phyloP scores from a whole-genome alignment of 1,284 basidiomycete species.

The Uromyces viciae-fabae region DNA sequence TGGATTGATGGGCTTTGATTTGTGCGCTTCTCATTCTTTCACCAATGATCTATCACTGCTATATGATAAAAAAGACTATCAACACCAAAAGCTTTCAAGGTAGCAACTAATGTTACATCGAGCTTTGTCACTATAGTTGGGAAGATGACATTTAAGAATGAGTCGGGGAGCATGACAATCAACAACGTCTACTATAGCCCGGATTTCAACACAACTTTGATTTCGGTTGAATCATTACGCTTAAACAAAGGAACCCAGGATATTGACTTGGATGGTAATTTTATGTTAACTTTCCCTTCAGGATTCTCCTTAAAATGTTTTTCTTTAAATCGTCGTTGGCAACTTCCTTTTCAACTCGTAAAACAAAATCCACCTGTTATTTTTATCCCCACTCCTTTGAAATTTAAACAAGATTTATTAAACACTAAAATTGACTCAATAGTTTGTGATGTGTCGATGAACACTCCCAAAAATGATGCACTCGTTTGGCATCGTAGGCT shows the following conservation, averaged over 20 bases:
- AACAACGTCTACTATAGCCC: conserved; percentile 19
- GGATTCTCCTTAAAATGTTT: not conserved
- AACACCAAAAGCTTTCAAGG: not conserved
- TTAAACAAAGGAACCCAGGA: not conserved
- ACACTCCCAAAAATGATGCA: not conserved
- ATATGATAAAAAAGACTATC: not conserved
- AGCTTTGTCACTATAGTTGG: conserved; percentile 6
- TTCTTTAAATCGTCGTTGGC: not conserved
- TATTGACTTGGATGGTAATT: not conserved
- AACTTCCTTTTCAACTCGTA: not conserved
- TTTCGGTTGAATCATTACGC: not conserved
- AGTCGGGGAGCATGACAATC: not conserved
- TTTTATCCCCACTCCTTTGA: not conserved
- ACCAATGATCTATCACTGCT: not conserved
- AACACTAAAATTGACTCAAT: not conserved
- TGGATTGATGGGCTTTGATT: not conserved
- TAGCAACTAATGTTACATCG: not conserved
- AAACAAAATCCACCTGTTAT: not conserved
- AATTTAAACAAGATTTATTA: not conserved
- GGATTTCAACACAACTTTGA: not conserved
- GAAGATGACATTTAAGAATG: conserved; percentile 8
- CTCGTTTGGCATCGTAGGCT: not conserved
- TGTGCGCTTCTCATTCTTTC: conserved; percentile 4
- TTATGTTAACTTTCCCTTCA: not conserved
- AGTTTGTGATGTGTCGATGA: not conserved